A percentile compares a stretch with the other conserved stretches of the same genome.
Evolutionary conservation across 805 yeast species (phyloP).

Genomic region (Sugiyamaella americana): DNA sequence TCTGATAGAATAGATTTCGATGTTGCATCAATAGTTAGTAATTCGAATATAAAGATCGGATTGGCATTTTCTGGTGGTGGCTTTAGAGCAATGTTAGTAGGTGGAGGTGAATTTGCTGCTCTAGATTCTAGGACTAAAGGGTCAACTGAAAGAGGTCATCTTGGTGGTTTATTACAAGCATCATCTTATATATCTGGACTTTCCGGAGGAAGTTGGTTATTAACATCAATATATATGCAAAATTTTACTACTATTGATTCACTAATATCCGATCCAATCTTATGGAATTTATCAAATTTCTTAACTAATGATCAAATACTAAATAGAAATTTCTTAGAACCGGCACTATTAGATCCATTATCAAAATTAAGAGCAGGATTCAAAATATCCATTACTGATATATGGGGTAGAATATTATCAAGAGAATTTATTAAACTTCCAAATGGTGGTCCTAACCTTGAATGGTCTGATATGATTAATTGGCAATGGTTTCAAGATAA

Average conservation of each 20-base stretch:
- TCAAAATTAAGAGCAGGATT: conserved; percentile 58
- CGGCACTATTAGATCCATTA: conserved; percentile 36
- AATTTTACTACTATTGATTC: conserved; percentile 65
- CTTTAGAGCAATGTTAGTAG: conserved; percentile 76
- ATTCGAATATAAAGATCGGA: conserved; percentile 28
- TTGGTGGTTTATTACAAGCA: conserved; percentile 68
- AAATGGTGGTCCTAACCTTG: conserved; percentile 51
- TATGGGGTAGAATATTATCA: conserved; percentile 71
- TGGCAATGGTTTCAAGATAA: conserved; percentile 51
- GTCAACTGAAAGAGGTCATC: conserved; percentile 43
- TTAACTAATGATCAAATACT: conserved; percentile 42
- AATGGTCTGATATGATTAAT: conserved; percentile 48
- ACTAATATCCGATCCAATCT: conserved; percentile 39
- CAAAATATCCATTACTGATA: conserved; percentile 61
- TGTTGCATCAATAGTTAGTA: conserved; percentile 27
- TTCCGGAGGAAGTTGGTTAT: conserved; percentile 79
- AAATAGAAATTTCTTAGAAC: conserved; percentile 43
- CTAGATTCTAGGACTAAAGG: conserved; percentile 57
- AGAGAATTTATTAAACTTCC: conserved; percentile 53
- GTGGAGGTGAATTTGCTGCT: conserved; percentile 80
- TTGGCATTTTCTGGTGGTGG: conserved; percentile 83
- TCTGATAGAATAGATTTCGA: conserved; percentile 44
- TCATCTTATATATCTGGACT: conserved; percentile 67
- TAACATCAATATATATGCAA: conserved; percentile 60
- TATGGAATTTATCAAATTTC: conserved; percentile 63